Base-by-base conservation (phyloP, 139 green algal species). In the Chlorella sp. region DNA sequence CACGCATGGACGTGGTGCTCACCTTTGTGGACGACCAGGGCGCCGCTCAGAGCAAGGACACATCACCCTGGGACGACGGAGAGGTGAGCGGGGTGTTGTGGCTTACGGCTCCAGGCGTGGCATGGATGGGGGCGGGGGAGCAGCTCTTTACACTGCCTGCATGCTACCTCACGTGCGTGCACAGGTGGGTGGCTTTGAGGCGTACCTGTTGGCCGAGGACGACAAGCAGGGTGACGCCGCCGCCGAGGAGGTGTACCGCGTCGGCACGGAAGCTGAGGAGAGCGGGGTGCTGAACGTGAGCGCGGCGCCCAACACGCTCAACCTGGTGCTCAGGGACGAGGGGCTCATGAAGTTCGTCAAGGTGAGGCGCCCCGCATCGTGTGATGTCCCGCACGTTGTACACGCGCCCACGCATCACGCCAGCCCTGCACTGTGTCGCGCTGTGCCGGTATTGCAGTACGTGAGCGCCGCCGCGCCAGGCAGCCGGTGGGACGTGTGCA, bases 331-430 rank as follows among this genome's bases (percentile, higher is more conserved):
- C 36, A 80, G 89, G 0, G 88, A 94, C 70, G 83, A 88, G 65
- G 89, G 87, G 6, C 77, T 96, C 29, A 93, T 96, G 86, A 76
- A 80, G 14, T 97, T 97, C 74, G 88, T 96, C 23, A 97, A 97
- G 77, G 65, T 71, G 27, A 2, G 24, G n/a, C n/a, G n/a, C n/a
- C n/a, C n/a, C n/a, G n/a, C n/a, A n/a, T 59, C 49, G 14, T 59
- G 49, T 59, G 49, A 20, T n/a, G n/a, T n/a, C n/a, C n/a, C n/a
- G n/a, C n/a, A n/a, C 42, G 5, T 62, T 62, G 51, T 22, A 22
- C 5, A 62, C 29, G n/a, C n/a, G n/a, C n/a, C n/a, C n/a, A n/a
- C n/a, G n/a, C n/a, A n/a, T n/a, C n/a, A n/a, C n/a, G n/a, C n/a
- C n/a, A n/a, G n/a, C n/a, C n/a, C n/a, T n/a, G n/a, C n/a, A n/a